These are phyloP conservation scores for Volvox reticuliferus DNA, from an alignment of 139 green algal genomes.

Conservation along the genomic window DNA sequence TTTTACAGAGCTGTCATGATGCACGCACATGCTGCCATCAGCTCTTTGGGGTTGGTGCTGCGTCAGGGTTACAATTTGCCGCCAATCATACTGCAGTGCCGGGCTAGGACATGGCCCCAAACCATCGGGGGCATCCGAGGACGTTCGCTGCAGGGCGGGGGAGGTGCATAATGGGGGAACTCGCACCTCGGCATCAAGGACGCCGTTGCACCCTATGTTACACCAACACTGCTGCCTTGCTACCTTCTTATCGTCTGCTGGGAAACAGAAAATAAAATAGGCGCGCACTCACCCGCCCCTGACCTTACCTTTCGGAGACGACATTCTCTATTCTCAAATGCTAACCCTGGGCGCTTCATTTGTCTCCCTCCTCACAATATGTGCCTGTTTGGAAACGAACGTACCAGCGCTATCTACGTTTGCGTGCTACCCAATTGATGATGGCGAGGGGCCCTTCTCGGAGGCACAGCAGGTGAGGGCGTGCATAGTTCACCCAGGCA, in stretches of 20 bases:
- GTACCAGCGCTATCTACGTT: slow-evolving; percentile 17
- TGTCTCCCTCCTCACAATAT: neutral
- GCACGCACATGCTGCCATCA: no score
- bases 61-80: no score
- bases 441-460: neutral
- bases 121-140: no score
- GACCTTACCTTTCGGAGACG: neutral
- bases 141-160: no score
- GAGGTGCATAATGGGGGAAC: neutral
- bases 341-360: neutral
- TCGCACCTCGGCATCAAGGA: neutral
- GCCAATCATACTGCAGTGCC: no score
- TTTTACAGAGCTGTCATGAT: no score
- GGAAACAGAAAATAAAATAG: neutral
- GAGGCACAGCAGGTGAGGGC: neutral
- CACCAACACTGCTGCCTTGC: no score
- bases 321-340: neutral
- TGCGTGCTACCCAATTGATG: slow-evolving; percentile 27
- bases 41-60: no score
- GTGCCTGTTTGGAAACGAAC: neutral
- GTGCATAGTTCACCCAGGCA: no score
- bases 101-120: no score
- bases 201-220: neutral
- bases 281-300: neutral
- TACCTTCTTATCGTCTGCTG: no score